Base-by-base conservation (phyloP, 805 yeast species). In the Starmerella geochares region DNA sequence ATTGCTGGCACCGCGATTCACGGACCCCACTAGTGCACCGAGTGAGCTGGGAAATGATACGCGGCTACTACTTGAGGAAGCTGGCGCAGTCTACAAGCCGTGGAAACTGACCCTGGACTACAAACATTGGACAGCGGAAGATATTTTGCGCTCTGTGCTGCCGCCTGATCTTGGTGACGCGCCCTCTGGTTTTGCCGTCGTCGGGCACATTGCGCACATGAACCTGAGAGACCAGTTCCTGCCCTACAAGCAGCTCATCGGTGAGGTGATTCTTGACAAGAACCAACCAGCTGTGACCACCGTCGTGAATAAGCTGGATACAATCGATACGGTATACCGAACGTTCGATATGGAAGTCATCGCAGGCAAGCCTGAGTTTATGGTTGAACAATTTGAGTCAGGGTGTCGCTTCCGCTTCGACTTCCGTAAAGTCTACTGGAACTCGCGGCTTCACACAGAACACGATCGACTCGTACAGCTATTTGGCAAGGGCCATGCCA, bases 361-460 rank as follows among this genome's bases (percentile, higher is more conserved):
- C 47, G 98, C 97, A 0, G 97, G 98, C 7, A 60, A 54, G 20
- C 79, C 77, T 50, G 73, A 76, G 32, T 77, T 84, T 54, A 62
- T 77, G 32, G 98, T 90, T 14, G 84, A 84, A 55, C 96, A 90
- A 65, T 77, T 74, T 54, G 98, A 92, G 64, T 78, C 88, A 52
- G 85, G 85, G 31, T 90, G 99, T 69, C 66, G 70, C 10, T 92
- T 92, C 68, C 76, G 71, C 42, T 90, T 92, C 65, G 95, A 92
- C 62, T 92, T 94, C 64, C 77, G 85, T 51, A 84, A 86, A 62
- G 98, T 94, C 4, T 92, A 94, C 67, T 92, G 99, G 99, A 92
- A 92, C 64, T 86, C 96, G 14, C 76, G 98, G 58, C 71, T 92
- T 46, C 90, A 87, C 57, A 85, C 95, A 0, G 99, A 92, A 61